Percentiles rank a stretch among this genome's conserved stretches.
Conservation (phyloP, 495 filamentous ascomycete species). For the Terfezia boudieri region DNA sequence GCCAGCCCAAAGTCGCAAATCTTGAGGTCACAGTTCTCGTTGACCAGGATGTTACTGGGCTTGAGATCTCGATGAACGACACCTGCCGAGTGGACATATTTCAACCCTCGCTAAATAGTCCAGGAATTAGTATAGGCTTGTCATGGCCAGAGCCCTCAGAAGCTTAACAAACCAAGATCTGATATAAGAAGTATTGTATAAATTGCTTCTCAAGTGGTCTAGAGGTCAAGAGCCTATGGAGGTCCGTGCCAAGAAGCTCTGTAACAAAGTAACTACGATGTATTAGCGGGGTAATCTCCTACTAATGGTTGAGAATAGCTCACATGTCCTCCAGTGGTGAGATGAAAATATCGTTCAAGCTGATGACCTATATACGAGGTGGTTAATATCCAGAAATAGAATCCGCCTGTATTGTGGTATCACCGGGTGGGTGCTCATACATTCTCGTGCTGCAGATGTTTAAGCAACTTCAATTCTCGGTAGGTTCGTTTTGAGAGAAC, state of each 20-base stretch:
- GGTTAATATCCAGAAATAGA: neutral
- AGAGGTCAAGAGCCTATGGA: conserved; percentile 86
- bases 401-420: too few relatives aligned
- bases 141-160: neutral
- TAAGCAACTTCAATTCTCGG: conserved; percentile 87
- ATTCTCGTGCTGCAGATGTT: conserved; percentile 93
- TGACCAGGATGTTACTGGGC: conserved; percentile 95
- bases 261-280: conserved; percentile 76
- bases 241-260: conserved; percentile 86
- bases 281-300: neutral
- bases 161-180: conserved; percentile 55
- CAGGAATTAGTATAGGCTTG: neutral
- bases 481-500: conserved; percentile 95
- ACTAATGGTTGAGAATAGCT: conserved; percentile 13
- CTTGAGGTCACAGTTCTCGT: conserved; percentile 97
- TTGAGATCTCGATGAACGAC: conserved; percentile 96
- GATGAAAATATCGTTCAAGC: conserved; percentile 97
- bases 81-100: conserved; percentile 97
- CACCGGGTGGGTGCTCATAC: conserved; percentile 26
- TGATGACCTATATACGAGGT: conserved; percentile 52
- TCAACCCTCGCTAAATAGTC: conserved; percentile 57
- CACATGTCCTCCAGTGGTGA: conserved; percentile 97
- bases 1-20: conserved; percentile 98
- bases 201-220: conserved; percentile 96
- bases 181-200: conserved; percentile 98